A percentile compares a stretch with the other conserved stretches of the same genome.
Conservation (phyloP, 176 grass and related monocot species). For the Ensete glaucum region DNA sequence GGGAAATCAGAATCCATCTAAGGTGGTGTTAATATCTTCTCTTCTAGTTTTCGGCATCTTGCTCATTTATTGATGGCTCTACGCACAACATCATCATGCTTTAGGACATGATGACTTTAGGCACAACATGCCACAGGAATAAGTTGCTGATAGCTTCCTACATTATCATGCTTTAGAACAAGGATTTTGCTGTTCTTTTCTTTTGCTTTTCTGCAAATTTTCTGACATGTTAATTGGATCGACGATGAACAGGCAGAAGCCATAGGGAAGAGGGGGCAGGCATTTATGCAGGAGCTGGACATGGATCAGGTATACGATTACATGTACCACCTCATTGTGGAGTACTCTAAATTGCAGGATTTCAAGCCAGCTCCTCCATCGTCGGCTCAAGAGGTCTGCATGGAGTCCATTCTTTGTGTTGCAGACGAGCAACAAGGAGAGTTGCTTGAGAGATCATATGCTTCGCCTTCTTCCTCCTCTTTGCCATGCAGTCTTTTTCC, state of each 20-base stretch:
- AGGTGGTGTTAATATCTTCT: constrained; percentile 11
- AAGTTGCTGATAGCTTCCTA: too few species aligned
- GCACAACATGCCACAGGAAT: too few species aligned
- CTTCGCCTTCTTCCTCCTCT: constrained; percentile 21
- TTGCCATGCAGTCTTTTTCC: constrained; percentile 37
- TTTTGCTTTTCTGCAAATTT: too few species aligned
- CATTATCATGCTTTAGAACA: too few species aligned
- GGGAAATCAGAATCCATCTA: constrained; percentile 48
- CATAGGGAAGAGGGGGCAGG: constrained; percentile 44
- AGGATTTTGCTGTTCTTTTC: too few species aligned
- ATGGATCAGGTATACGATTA: constrained; percentile 80
- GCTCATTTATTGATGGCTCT: too few species aligned
- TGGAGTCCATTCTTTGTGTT: constrained; percentile 54
- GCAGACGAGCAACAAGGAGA: constrained; percentile 40
- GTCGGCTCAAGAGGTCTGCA: constrained; percentile 59
- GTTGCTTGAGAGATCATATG: constrained; percentile 44
- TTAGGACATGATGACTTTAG: too few species aligned
- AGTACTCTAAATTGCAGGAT: constrained; percentile 64
- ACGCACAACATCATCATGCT: too few species aligned
- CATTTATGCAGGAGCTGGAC: constrained; percentile 49
- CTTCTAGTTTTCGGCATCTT: too few species aligned
- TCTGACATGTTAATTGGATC: background rate
- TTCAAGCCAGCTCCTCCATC: constrained; percentile 40
- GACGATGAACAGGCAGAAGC: constrained; percentile 36
- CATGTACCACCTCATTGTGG: constrained; percentile 69